These are phyloP conservation scores for Trypanosoma platydactyli DNA, from an alignment of 208 protist species.

Conservation along the genomic window DNA sequence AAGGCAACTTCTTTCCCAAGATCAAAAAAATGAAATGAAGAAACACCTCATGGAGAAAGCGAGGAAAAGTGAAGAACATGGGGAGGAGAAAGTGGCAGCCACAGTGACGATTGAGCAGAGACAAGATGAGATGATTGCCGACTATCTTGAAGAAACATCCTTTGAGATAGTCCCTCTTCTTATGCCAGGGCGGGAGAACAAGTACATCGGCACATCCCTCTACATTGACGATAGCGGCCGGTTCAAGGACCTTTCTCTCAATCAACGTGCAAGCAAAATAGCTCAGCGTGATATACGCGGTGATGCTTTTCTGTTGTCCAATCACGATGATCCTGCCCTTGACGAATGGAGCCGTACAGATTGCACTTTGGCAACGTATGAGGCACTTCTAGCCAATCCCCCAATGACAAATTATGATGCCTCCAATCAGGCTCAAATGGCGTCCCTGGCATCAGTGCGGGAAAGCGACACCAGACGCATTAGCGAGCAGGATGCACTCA, in stretches of 20 bases:
- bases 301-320: conserved; percentile 85
- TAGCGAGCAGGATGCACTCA: conserved; percentile 50
- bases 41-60: conserved; percentile 51
- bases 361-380: conserved; percentile 46
- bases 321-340: conserved; percentile 86
- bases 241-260: conserved; percentile 86
- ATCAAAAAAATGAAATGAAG: conserved; percentile 69
- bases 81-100: conserved; percentile 10
- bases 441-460: conserved; percentile 44
- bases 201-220: conserved; percentile 81
- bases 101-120: conserved; percentile 24
- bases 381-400: conserved; percentile 44
- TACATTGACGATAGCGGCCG: conserved; percentile 90
- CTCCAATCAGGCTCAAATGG: conserved; percentile 74
- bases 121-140: conserved; percentile 63
- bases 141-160: conserved; percentile 72
- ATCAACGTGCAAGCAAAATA: conserved; percentile 79
- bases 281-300: conserved; percentile 88
- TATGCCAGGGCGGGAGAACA: conserved; percentile 71
- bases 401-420: conserved; percentile 57
- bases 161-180: conserved; percentile 88
- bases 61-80: conserved; percentile 29
- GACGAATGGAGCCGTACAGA: conserved; percentile 85
- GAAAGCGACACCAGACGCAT: conserved; percentile 74
- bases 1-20: conserved; percentile 58